phyloP scores from a whole-genome alignment of 805 yeast species.

The Wickerhamiella brachini region DNA sequence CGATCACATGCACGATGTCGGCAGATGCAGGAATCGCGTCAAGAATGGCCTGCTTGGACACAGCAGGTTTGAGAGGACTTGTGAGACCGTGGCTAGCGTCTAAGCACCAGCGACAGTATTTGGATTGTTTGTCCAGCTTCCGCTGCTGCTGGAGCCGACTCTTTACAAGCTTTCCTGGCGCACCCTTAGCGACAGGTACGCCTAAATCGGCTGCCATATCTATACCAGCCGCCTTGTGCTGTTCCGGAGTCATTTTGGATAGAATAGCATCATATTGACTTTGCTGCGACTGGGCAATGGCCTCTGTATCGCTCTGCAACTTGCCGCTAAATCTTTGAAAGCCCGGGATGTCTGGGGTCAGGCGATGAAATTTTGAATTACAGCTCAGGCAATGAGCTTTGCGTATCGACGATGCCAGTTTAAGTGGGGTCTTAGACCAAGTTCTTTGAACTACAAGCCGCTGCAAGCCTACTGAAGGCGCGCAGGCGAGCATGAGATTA shows the following conservation, averaged over 20 bases:
- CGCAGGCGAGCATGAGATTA: background rate
- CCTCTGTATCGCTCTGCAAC: background rate
- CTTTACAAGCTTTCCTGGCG: background rate
- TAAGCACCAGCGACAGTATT: slow-evolving; percentile 1
- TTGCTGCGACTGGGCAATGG: background rate
- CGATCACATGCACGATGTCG: slow-evolving; percentile 44
- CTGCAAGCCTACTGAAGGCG: background rate
- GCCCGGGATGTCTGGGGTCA: slow-evolving; percentile 2
- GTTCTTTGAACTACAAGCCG: background rate
- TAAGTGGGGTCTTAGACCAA: background rate
- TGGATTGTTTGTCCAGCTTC: background rate
- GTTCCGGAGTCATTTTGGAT: slow-evolving; percentile 8
- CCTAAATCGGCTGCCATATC: background rate
- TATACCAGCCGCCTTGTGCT: slow-evolving; percentile 10
- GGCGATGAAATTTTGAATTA: slow-evolving; percentile 6
- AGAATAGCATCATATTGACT: background rate
- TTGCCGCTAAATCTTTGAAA: background rate
- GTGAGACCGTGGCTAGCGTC: slow-evolving; percentile 6
- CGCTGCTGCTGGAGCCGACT: background rate
- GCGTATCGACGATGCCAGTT: background rate
- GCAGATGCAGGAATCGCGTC: slow-evolving; percentile 31
- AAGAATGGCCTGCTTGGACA: slow-evolving; percentile 12
- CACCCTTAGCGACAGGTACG: background rate
- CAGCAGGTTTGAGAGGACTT: background rate
- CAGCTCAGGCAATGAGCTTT: slow-evolving; percentile 13